Evolutionary conservation across 768 basidiomycete genomes (phyloP), one percentile per base, ranked within the genome.

Genomic region (Mycena latifolia): DNA sequence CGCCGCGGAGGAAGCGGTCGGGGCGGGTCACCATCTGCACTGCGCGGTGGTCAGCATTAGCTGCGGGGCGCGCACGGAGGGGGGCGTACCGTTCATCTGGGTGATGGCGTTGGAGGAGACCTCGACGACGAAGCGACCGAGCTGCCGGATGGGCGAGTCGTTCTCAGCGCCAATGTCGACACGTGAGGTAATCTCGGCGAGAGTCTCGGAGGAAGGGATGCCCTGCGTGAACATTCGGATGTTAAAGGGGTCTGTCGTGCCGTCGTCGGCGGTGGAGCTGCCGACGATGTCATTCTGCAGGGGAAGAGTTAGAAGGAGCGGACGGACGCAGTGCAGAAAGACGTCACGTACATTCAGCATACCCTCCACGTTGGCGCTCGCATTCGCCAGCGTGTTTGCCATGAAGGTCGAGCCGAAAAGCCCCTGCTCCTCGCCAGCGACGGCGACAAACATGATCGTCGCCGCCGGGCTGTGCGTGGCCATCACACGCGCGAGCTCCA

Each of bases 1-100:
- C 86, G n/a, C 85, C 85, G 22, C 87, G 83, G 29, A 86, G 78
- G 77, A 82, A 88, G 17, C 86, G 80, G 71, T 88, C 86, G 18
- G 81, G 80, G 18, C 86, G 80, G 72, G 83, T 87, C 37, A 87
- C 80, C 45, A 82, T 75, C 58, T 84, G 84, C 2, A 87, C 85
- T 88, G 61, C 11, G 20, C 3, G 41, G 41, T 7, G 41, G n/a
- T 43, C 18, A 43, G 41, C 37, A 3, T 7, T 3, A 14, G 37
- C 3, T 3, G 14, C 9, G 37, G 15, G 10, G 9, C 3, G 9
- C 8, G 11, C 17, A n/a, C 12, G 15, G 41, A 39, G 51, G n/a
- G 28, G 28, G 24, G 75, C 82, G 65, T 60, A 85, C 86, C 84
- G 29, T 75, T 79, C 86, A 87, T 86, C 25, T 81, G 76, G 3